Base-by-base conservation (phyloP, 164 flowering plant species). In the Aristolochia contorta region DNA sequence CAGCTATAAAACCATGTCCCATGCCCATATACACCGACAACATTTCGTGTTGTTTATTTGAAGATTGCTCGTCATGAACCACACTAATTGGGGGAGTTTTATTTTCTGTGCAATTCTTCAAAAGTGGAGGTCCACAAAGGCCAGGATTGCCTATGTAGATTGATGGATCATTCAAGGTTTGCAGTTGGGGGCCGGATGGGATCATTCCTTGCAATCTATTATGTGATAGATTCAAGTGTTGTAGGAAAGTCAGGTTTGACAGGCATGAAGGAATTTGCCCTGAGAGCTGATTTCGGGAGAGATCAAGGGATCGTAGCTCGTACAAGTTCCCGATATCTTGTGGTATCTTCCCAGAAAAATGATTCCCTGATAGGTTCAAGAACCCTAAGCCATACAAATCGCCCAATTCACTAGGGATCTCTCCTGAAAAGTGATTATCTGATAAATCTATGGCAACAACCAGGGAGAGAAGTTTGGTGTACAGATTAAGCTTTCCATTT, bases 101-200 rank as follows among this genome's bases (percentile, higher is more conserved):
- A 23, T 67, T 47, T 47, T 13, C 25, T 3, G 4, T 1, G 23
- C 60, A 60, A 6, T 21, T 12, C 6, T 60, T 47, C 27, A 46
- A 0, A n/a, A n/a, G n/a, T 10, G 69, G 69, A 47, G 51, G 24
- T 23, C 65, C 69, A 48, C 69, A 67, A 9, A 67, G 65, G 7
- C n/a, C 37, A 16, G 12, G 9, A 19, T 66, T 66, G 2, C 69
- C 62, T 0, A 18, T 19, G 30, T 57, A 68, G 16, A 21, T 57
- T 32, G 62, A 46, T 18, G 54, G 37, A 51, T 57, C 46, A 12
- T 9, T 2, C 4, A 53, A 18, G 2, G 53, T 58, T 15, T 63
- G 58, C 6, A 68, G 72, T 54, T 64, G 64, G 9, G 23, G 10
- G 4, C 65, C 65, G 4, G 57, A 15, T 0, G 65, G 65, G 16